phyloP scores from a whole-genome alignment of 2,329 filamentous ascomycete genomes.

The Hysterium pulicare region DNA sequence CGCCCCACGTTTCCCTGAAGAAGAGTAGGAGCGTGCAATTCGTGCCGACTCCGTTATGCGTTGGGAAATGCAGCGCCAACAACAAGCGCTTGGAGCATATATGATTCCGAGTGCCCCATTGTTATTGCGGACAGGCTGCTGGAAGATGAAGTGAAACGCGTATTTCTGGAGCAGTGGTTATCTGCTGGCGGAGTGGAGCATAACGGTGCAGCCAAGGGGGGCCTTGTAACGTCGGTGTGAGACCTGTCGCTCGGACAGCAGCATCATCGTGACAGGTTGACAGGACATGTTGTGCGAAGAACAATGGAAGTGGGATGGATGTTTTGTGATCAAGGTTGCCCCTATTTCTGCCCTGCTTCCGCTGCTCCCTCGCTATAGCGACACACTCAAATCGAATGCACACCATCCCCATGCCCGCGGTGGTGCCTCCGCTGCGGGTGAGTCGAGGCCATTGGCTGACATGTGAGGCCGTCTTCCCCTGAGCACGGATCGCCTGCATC shows the following conservation, averaged over 20 bases:
- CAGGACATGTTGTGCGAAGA: neutral
- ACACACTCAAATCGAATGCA: slow-evolving; percentile 5
- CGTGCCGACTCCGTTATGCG: too few relatives aligned
- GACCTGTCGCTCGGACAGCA: slow-evolving; percentile 1
- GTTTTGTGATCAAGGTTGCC: neutral
- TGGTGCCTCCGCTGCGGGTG: neutral
- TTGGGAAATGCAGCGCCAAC: too few relatives aligned
- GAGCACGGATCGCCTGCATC: neutral
- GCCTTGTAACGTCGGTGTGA: neutral
- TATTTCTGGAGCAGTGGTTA: neutral
- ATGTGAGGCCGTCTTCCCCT: neutral
- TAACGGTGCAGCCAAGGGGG: neutral
- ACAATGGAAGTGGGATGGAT: neutral
- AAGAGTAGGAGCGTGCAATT: too few relatives aligned
- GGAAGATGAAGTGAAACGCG: neutral
- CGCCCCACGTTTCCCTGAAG: too few relatives aligned
- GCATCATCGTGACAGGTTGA: slow-evolving; percentile 4
- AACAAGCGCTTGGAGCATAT: too few relatives aligned
- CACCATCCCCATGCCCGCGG: slow-evolving; percentile 4
- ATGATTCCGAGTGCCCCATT: too few relatives aligned
- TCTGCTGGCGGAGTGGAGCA: neutral
- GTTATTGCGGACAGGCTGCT: neutral
- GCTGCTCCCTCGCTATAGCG: neutral
- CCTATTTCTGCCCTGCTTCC: slow-evolving; percentile 11
- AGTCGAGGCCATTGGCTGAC: neutral